phyloP scores from a whole-genome alignment of 768 basidiomycete species.

The Lentinula boryana region DNA sequence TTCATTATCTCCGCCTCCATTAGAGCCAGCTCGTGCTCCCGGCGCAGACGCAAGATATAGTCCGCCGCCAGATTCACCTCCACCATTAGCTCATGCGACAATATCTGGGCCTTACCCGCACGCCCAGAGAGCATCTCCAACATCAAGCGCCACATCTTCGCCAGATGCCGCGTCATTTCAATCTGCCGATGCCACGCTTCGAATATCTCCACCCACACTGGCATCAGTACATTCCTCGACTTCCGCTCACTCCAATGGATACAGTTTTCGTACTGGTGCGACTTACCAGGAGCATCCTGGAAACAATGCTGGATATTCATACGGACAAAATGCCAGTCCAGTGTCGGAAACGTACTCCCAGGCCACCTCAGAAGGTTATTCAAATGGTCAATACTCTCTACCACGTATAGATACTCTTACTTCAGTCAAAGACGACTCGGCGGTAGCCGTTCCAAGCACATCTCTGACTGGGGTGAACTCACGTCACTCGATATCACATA shows the following conservation, averaged over 20 bases:
- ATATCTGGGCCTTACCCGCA: conserved; percentile 30
- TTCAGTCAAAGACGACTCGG: conserved; percentile 7
- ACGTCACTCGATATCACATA: conserved; percentile 56
- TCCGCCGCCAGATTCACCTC: conserved; percentile 51
- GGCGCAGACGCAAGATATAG: conserved; percentile 23
- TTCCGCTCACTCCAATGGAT: conserved; percentile 9
- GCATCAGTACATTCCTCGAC: conserved; percentile 10
- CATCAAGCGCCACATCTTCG: conserved; percentile 37
- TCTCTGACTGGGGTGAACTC: conserved; percentile 34
- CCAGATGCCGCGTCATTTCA: conserved; percentile 29
- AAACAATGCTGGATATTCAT: conserved; percentile 28
- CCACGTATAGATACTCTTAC: conserved; percentile 16
- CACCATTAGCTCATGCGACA: conserved; percentile 46
- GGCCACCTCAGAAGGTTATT: conserved; percentile 11
- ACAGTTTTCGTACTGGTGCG: conserved; percentile 34
- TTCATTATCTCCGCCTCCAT: conserved; percentile 33
- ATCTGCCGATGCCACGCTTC: conserved; percentile 11
- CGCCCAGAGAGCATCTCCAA: conserved; percentile 26
- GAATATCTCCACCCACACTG: conserved; percentile 18
- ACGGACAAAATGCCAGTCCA: conserved; percentile 30
- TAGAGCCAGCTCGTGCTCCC: conserved; percentile 31
- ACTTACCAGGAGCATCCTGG: conserved; percentile 37
- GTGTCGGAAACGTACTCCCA: conserved; percentile 16
- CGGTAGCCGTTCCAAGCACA: conserved; percentile 18
- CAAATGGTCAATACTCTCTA: conserved; percentile 17